Percentiles rank a stretch among this genome's conserved stretches.
Conservation (phyloP, 306 rosid species). For the Rosa rugosa region DNA sequence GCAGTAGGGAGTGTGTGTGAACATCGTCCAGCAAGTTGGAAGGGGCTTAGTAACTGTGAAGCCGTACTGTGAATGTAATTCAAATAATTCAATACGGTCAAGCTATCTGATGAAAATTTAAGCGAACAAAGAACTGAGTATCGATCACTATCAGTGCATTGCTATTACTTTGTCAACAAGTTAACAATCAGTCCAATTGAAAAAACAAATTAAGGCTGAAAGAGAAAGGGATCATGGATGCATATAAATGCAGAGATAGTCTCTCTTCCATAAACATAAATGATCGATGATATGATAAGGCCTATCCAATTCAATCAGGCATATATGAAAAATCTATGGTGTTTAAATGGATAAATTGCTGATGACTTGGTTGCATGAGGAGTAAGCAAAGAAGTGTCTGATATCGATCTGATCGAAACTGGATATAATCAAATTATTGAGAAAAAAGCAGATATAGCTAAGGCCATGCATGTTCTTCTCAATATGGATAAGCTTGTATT, state of each 20-base stretch:
- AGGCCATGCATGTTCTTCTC: slow-evolving; percentile 10
- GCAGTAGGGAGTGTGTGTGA: too few species aligned
- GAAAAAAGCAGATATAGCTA: not conserved
- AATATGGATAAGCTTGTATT: slow-evolving; percentile 31
- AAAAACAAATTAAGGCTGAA: not conserved
- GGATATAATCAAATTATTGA: not conserved
- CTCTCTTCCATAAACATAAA: not conserved
- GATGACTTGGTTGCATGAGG: slow-evolving; percentile 13
- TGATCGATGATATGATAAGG: not conserved
- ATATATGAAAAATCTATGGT: not conserved
- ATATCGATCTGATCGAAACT: not conserved
- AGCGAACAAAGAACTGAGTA: too few species aligned
- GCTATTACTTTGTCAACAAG: too few species aligned
- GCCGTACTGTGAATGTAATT: too few species aligned
- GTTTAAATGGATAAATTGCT: not conserved
- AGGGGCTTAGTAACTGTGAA: too few species aligned
- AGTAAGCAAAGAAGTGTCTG: slow-evolving; percentile 15
- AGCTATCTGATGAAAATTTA: too few species aligned
- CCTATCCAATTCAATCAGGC: not conserved
- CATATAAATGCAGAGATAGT: too few species aligned
- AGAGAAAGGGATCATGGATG: not conserved
- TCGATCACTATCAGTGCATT: too few species aligned
- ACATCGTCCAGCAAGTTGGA: too few species aligned
- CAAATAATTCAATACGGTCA: too few species aligned
- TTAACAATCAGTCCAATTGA: too few species aligned